These are phyloP conservation scores for Melampsora occidentalis DNA, from an alignment of 1,284 basidiomycete genomes.

Conservation along the genomic window DNA sequence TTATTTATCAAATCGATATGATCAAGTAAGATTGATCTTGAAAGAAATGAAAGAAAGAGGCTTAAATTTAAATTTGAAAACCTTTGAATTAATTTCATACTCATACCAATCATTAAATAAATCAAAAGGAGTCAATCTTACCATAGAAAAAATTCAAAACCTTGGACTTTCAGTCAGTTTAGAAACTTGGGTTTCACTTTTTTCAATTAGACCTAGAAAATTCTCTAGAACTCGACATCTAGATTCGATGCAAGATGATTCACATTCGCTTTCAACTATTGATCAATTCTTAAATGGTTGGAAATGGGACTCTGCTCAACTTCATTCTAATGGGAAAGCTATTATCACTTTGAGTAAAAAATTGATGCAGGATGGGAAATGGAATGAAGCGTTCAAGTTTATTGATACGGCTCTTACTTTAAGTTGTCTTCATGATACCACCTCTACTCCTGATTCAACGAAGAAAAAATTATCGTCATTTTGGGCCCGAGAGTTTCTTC, in stretches of 20 bases:
- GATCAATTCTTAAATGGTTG: slow-evolving; percentile 9
- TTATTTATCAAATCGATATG: slow-evolving; percentile 27
- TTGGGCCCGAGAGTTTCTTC: slow-evolving; percentile 25
- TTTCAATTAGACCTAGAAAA: slow-evolving; percentile 33
- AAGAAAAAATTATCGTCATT: slow-evolving; percentile 11
- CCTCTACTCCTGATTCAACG: neutral
- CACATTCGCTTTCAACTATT: neutral
- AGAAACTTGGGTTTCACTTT: slow-evolving; percentile 21
- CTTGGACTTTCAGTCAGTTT: slow-evolving; percentile 10
- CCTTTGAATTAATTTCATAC: slow-evolving; percentile 19
- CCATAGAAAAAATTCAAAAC: slow-evolving; percentile 15
- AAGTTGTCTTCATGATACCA: neutral
- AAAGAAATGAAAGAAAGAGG: slow-evolving; percentile 35
- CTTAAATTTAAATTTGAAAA: slow-evolving; percentile 19
- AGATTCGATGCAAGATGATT: slow-evolving; percentile 31
- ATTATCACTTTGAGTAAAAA: slow-evolving; percentile 20
- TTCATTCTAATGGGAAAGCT: slow-evolving; percentile 21
- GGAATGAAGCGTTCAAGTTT: slow-evolving; percentile 15
- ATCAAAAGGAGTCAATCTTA: slow-evolving; percentile 23
- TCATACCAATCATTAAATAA: slow-evolving; percentile 35
- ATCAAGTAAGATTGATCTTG: slow-evolving; percentile 29
- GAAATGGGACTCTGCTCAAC: neutral
- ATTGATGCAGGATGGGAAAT: slow-evolving; percentile 30
- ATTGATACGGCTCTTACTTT: slow-evolving; percentile 25
- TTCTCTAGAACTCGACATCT: slow-evolving; percentile 21